Conservation (phyloP, 2,329 filamentous ascomycete species). For the Epichloe hybrida region DNA sequence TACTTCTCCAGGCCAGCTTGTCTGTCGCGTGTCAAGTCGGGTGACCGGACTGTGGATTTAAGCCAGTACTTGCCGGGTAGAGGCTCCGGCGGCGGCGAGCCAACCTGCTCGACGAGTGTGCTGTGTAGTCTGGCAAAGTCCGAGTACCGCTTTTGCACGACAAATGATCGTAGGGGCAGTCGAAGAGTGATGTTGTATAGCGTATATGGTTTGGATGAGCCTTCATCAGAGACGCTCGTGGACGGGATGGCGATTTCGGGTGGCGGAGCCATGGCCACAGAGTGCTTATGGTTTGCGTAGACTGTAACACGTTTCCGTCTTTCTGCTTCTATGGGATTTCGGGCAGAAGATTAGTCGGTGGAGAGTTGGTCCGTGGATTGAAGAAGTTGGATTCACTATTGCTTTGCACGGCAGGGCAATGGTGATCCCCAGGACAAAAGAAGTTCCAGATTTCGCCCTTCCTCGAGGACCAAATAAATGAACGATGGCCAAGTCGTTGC, state of each 20-base stretch:
- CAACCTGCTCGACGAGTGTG: conserved; percentile 44
- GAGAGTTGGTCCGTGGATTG: neutral
- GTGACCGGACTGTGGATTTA: conserved; percentile 54
- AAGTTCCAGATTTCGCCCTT: neutral
- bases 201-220: conserved; percentile 51
- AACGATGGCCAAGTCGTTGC: neutral
- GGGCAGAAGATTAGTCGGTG: neutral
- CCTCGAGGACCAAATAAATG: neutral
- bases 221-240: conserved; percentile 42
- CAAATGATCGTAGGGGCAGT: conserved; percentile 61
- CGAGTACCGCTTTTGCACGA: conserved; percentile 69
- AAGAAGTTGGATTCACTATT: neutral
- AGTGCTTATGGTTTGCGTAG: neutral
- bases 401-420: neutral
- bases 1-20: conserved; percentile 56
- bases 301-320: neutral
- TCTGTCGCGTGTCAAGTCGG: conserved; percentile 58
- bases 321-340: neutral
- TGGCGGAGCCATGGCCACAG: conserved; percentile 43
- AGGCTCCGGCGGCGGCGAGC: conserved; percentile 49
- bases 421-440: neutral
- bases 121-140: conserved; percentile 60
- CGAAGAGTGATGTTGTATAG: conserved; percentile 68
- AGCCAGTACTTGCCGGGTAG: conserved; percentile 69
- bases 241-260: conserved; percentile 55